Evolutionary conservation across 441 rosid genomes (phyloP).

Genomic region (Monsonia emarginata): DNA sequence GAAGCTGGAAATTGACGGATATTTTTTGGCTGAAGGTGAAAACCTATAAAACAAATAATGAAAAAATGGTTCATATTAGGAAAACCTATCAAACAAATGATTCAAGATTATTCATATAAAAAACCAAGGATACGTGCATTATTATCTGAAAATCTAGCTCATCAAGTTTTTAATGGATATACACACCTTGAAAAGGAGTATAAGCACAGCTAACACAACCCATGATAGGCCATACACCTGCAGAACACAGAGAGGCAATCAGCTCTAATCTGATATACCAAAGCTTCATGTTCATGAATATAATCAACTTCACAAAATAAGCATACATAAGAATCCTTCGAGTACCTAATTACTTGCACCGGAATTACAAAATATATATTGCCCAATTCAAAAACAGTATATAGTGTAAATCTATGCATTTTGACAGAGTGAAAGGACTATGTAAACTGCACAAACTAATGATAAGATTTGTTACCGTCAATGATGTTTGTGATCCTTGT

Average conservation of each 20-base stretch:
- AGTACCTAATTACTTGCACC: no score
- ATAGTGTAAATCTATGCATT: neutral
- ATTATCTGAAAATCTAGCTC: neutral
- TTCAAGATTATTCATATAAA: slow-evolving; percentile 12
- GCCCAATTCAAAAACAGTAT: neutral
- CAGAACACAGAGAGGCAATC: slow-evolving; percentile 9
- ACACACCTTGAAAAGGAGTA: slow-evolving; percentile 84
- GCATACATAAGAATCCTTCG: neutral
- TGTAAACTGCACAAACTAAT: neutral
- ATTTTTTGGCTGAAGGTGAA: slow-evolving; percentile 98
- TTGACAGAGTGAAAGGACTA: neutral
- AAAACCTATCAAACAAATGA: slow-evolving; percentile 51
- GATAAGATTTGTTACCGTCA: slow-evolving; percentile 37
- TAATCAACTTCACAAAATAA: neutral
- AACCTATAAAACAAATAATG: slow-evolving; percentile 40
- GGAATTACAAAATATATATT: no score
- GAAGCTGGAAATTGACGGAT: slow-evolving; percentile 90
- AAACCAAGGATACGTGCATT: neutral
- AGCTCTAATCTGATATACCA: neutral
- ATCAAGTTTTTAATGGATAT: neutral
- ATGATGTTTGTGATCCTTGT: slow-evolving; percentile 51
- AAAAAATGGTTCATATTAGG: slow-evolving; percentile 15
- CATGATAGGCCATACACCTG: slow-evolving; percentile 89
- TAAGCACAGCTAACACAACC: slow-evolving; percentile 56
- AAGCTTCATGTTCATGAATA: neutral